Evolutionary conservation across 306 rosid genomes (phyloP), one percentile per base, ranked within the genome.

Genomic region (Oxytropis ochrocephala): DNA sequence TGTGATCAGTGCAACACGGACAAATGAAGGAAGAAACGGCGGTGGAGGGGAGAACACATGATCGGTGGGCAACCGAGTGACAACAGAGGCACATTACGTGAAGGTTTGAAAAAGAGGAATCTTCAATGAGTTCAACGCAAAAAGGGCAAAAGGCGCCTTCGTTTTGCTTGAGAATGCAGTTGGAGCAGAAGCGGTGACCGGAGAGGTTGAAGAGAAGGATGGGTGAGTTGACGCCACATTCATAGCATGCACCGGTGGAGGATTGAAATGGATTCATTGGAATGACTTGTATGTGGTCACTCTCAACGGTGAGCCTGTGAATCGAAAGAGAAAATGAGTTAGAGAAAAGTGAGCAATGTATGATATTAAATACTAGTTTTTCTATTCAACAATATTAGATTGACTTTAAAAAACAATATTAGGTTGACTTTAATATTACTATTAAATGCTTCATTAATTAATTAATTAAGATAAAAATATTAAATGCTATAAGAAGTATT

Each of bases 71-170:
- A 65, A 85, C 42, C n/a, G 93, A 56, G 5, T 94, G 91, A 63
- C 96, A 90, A 8, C 79, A 81, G 53, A 80, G 71, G 75, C 96
- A 90, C 78, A 90, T 77, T 74, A 85, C 79, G 50, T 85, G 91
- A 10, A 80, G 84, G n/a, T 72, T 55, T 0, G 86, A 83, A 0
- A 77, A 64, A 2, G n/a, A 21, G 1, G 84, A 18, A 2, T 72
- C 69, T 11, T 85, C 81, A 74, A 75, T 81, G 53, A 78, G 78
- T 17, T 82, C 84, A 69, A 84, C 80, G 75, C 96, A 90, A 38
- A 87, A 33, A 5, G 96, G 96, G 79, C 95, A 90, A 75, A 87
- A 90, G 67, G 69, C 82, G 35, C 85, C 86, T 0, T 70, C 83
- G 48, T 88, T 79, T 54, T 75, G 72, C 62, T 77, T 84, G 64